Percentiles rank a stretch among this genome's conserved stretches.
phyloP scores from a whole-genome alignment of 805 yeast species.

The Nakazawaea molendinolei region DNA sequence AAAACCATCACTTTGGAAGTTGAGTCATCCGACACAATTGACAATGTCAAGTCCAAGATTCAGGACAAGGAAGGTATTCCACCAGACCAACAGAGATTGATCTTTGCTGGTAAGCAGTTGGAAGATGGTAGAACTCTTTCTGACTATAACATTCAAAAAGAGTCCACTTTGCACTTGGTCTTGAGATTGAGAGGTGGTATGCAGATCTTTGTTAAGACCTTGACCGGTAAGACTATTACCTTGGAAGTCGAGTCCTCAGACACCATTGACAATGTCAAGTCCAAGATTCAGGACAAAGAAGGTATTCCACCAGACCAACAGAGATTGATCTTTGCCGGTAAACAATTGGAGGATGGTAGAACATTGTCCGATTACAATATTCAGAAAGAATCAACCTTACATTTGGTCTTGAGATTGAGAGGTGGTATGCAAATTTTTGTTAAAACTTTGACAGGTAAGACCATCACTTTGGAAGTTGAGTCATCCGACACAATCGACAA shows the following conservation, averaged over 20 bases:
- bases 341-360: constrained; percentile 99
- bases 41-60: constrained; percentile 35
- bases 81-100: constrained; percentile 38
- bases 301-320: constrained; percentile 99
- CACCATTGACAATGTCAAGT: constrained; percentile 97
- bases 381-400: constrained; percentile 93
- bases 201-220: constrained; percentile 87
- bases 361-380: constrained; percentile 96
- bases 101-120: constrained; percentile 41
- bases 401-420: constrained; percentile 80
- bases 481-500: constrained; percentile 97
- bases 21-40: constrained; percentile 38
- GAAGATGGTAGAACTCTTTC: constrained; percentile 86
- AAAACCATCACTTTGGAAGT: constrained; percentile 84
- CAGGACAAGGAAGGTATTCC: constrained; percentile 39
- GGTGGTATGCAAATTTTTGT: constrained; percentile 71
- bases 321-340: constrained; percentile 99
- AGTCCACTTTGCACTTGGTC: constrained; percentile 32
- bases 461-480: constrained; percentile 89
- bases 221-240: constrained; percentile 88
- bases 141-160: constrained; percentile 58
- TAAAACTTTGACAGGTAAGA: constrained; percentile 56
- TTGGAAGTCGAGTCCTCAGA: constrained; percentile 97
- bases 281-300: constrained; percentile 98
- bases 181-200: constrained; percentile 44